Evolutionary conservation across 805 yeast species (phyloP).

Genomic region (Kluyveromyces siamensis): DNA sequence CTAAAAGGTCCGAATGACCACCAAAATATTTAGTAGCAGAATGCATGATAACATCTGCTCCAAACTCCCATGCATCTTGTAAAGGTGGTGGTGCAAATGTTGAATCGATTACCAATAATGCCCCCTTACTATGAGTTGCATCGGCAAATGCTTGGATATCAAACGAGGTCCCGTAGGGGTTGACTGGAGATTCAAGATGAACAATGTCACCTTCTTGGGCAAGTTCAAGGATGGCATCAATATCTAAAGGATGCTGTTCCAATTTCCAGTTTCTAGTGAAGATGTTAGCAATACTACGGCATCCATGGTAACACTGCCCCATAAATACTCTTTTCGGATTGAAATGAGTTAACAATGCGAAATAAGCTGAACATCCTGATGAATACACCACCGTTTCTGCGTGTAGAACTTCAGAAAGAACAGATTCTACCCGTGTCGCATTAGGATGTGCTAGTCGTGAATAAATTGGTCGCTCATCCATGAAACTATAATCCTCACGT

Average conservation of each 20-base stretch:
- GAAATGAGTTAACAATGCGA: constrained; percentile 57
- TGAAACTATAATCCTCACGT: constrained; percentile 24
- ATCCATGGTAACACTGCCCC: constrained; percentile 81
- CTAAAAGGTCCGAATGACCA: constrained; percentile 88
- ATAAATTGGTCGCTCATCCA: constrained; percentile 40
- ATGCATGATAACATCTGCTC: constrained; percentile 85
- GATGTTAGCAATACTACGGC: constrained; percentile 59
- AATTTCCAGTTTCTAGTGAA: constrained; percentile 53
- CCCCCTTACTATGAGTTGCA: constrained; percentile 72
- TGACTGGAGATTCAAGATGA: constrained; percentile 82
- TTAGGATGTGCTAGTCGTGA: constrained; percentile 74
- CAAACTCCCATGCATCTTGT: constrained; percentile 69
- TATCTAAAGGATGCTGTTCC: constrained; percentile 35
- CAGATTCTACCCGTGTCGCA: constrained; percentile 54
- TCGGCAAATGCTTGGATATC: constrained; percentile 57
- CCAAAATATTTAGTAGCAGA: constrained; percentile 92
- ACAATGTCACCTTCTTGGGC: constrained; percentile 59
- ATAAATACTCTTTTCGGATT: constrained; percentile 70
- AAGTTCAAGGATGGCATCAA: constrained; percentile 39
- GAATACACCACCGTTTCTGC: constrained; percentile 63
- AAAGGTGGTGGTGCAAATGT: constrained; percentile 94
- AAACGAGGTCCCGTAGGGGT: constrained; percentile 65
- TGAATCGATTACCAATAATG: constrained; percentile 63
- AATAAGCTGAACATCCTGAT: constrained; percentile 76
- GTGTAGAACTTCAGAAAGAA: constrained; percentile 49